Evolutionary conservation across 257 asterid species (phyloP).

Genomic region (Fraxinus excelsior): DNA sequence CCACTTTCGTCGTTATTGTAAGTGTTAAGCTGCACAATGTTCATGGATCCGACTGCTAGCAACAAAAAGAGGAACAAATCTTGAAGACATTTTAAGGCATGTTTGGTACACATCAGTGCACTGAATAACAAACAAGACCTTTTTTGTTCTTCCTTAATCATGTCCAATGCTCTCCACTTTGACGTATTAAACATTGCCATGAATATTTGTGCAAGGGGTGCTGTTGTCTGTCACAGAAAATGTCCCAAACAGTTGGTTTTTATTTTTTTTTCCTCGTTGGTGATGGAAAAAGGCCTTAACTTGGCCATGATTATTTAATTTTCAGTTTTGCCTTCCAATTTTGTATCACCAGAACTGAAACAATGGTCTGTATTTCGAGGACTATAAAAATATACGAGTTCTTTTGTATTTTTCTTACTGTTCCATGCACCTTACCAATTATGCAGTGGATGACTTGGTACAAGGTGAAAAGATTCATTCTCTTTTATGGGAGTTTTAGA

Average conservation of each 20-base stretch:
- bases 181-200: not conserved
- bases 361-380: constrained; percentile 25
- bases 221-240: constrained; percentile 19
- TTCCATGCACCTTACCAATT: too few relatives aligned
- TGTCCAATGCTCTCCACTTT: not conserved
- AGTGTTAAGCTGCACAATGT: constrained; percentile 24
- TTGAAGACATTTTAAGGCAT: constrained; percentile 31
- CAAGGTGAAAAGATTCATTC: too few relatives aligned
- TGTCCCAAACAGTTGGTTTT: constrained; percentile 31
- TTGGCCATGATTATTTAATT: constrained; percentile 27
- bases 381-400: constrained; percentile 28
- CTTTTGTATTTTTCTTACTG: constrained; percentile 24
- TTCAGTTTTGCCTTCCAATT: constrained; percentile 32
- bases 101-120: not conserved
- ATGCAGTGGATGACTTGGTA: too few relatives aligned
- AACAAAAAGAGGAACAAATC: constrained; percentile 28
- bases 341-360: constrained; percentile 37
- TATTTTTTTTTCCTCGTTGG: constrained; percentile 20
- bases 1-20: constrained; percentile 20
- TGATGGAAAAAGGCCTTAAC: constrained; percentile 16
- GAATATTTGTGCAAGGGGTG: constrained; percentile 28
- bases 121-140: not conserved
- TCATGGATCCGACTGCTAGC: constrained; percentile 18
- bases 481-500: too few relatives aligned
- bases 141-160: not conserved